These are phyloP conservation scores for Ensete ventricosum DNA, from an alignment of 176 grass and related monocot genomes.

Conservation along the genomic window DNA sequence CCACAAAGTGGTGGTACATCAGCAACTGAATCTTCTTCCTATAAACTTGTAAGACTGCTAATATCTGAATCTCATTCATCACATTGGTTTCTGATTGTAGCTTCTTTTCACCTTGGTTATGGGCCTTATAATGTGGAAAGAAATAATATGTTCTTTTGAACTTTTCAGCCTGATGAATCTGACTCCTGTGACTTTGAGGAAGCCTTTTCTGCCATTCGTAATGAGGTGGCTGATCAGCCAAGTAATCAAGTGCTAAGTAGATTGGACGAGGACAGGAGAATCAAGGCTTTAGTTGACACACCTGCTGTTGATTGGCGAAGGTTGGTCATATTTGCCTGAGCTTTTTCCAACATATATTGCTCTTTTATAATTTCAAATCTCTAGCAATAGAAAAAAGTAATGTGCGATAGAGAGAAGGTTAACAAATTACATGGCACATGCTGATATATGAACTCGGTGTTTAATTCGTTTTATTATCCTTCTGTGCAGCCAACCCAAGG, in stretches of 20 bases:
- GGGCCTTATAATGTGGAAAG: no score
- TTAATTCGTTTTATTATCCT: not conserved
- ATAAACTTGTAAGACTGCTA: no score
- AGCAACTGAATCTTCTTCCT: no score
- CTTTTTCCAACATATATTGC: not conserved
- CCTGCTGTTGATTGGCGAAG: constrained; percentile 8
- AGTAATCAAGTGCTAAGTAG: not conserved
- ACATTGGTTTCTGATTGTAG: no score
- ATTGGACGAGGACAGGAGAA: constrained; percentile 15
- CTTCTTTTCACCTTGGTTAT: no score
- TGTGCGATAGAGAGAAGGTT: no score
- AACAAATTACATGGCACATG: no score
- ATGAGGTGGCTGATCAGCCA: not conserved
- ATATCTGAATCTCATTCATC: no score
- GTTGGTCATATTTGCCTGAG: not conserved
- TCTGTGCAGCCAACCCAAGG: not conserved
- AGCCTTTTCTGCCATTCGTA: not conserved
- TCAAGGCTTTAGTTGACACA: constrained; percentile 18
- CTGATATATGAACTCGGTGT: not conserved
- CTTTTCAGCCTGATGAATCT: constrained; percentile 13
- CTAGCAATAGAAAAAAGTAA: no score
- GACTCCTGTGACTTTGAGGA: constrained; percentile 15
- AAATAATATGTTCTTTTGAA: not conserved
- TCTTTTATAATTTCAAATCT: no score
- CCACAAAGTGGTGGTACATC: no score